Conservation (phyloP, 2,329 filamentous ascomycete genomes). For the Pyrenochaeta sp. region DNA sequence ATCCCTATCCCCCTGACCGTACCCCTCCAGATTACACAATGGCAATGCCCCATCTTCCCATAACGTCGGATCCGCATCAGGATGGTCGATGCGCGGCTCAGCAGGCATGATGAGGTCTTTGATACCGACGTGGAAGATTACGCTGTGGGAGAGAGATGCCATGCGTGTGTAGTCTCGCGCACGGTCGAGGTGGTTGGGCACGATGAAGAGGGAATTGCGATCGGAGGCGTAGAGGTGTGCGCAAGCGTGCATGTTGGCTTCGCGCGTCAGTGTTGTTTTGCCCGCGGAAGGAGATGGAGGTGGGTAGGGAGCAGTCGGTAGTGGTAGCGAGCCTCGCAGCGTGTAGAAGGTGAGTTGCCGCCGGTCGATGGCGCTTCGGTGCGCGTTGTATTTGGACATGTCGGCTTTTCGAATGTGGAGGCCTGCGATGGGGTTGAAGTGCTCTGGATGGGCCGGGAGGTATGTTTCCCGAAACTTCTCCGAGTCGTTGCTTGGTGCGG, state of each 20-base stretch:
- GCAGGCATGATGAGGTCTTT: slow-evolving; percentile 33
- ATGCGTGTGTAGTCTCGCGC: slow-evolving; percentile 39
- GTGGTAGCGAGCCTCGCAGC: slow-evolving; percentile 44
- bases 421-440: slow-evolving; percentile 54
- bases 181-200: slow-evolving; percentile 55
- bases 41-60: slow-evolving; percentile 32
- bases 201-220: slow-evolving; percentile 62
- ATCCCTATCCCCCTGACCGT: slow-evolving; percentile 26
- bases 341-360: slow-evolving; percentile 45
- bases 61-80: slow-evolving; percentile 33
- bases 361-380: slow-evolving; percentile 46
- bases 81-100: slow-evolving; percentile 32
- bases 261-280: slow-evolving; percentile 18
- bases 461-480: slow-evolving; percentile 39
- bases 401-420: slow-evolving; percentile 62
- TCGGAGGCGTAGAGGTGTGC: slow-evolving; percentile 67
- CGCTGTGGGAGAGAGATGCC: slow-evolving; percentile 43
- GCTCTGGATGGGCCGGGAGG: slow-evolving; percentile 40
- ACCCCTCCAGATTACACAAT: slow-evolving; percentile 30
- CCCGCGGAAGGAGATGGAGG: slow-evolving; percentile 2
- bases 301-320: slow-evolving; percentile 36
- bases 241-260: slow-evolving; percentile 64
- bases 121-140: slow-evolving; percentile 45
- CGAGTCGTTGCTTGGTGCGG: slow-evolving; percentile 32
- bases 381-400: slow-evolving; percentile 59